A percentile compares a stretch with the other conserved stretches of the same genome.
phyloP scores from a whole-genome alignment of 2,329 filamentous ascomycete genomes.

The Colletotrichum phormii region DNA sequence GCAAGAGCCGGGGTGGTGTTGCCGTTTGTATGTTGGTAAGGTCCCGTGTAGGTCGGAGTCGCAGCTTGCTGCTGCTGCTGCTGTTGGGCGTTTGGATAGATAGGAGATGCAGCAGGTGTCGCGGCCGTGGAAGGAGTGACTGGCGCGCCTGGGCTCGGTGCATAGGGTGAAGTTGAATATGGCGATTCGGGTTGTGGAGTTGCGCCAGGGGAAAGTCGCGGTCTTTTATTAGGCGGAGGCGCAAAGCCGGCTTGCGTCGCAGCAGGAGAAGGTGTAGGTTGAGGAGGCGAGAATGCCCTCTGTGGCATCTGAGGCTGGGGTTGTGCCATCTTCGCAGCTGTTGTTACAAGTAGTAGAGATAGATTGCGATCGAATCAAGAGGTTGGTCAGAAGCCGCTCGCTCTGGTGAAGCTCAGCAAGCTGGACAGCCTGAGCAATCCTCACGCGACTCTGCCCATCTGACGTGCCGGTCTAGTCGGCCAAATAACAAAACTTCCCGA shows the following conservation, averaged over 20 bases:
- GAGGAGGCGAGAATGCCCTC: slow-evolving; percentile 72
- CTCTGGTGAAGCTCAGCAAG: slow-evolving; percentile 50
- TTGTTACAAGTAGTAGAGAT: slow-evolving; percentile 13
- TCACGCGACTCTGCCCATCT: slow-evolving; percentile 59
- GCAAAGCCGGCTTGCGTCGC: slow-evolving; percentile 63
- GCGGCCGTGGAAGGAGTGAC: slow-evolving; percentile 53
- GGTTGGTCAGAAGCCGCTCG: slow-evolving; percentile 23
- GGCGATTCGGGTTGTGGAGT: slow-evolving; percentile 75
- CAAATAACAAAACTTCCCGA: neutral
- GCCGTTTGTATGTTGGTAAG: slow-evolving; percentile 50
- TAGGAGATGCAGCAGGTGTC: slow-evolving; percentile 50
- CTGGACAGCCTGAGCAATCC: slow-evolving; percentile 62
- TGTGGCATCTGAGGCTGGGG: slow-evolving; percentile 65
- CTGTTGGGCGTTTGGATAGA: slow-evolving; percentile 40
- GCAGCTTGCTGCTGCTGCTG: slow-evolving; percentile 41
- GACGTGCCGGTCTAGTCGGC: slow-evolving; percentile 35
- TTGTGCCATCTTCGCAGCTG: slow-evolving; percentile 64
- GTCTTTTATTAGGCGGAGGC: slow-evolving; percentile 79
- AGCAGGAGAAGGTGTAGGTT: slow-evolving; percentile 70
- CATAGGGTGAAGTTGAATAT: slow-evolving; percentile 65
- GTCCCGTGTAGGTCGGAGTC: slow-evolving; percentile 46
- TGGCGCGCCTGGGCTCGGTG: slow-evolving; percentile 57
- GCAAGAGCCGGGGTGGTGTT: slow-evolving; percentile 44
- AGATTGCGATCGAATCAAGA: slow-evolving; percentile 29
- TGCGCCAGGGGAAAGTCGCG: slow-evolving; percentile 76